Conservation (phyloP, 148 eudicot genomes). For the Suaeda aralocaspica region DNA sequence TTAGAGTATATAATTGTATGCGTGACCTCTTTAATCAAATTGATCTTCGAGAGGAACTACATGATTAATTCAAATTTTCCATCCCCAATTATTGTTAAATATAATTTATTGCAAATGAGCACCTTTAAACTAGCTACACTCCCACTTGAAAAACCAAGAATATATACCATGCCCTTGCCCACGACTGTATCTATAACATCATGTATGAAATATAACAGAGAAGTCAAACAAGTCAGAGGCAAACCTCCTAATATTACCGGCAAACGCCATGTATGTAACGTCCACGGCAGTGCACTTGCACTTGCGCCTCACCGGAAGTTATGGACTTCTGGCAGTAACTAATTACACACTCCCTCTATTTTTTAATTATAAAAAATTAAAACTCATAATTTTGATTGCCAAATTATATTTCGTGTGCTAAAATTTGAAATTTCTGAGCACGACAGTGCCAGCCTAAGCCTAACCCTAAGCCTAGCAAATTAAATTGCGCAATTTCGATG, state of each 20-base stretch:
- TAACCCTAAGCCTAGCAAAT: background rate
- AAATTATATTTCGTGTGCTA: no score
- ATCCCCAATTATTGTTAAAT: no score
- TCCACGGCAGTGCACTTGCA: slow-evolving; percentile 31
- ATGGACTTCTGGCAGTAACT: background rate
- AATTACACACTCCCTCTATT: background rate
- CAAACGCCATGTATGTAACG: slow-evolving; percentile 46
- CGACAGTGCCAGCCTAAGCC: slow-evolving; percentile 24
- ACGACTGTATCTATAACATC: no score
- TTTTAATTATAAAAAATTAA: background rate
- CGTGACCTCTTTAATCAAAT: no score
- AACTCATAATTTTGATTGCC: background rate
- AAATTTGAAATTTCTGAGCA: slow-evolving; percentile 14
- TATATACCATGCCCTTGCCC: no score
- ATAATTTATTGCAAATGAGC: background rate
- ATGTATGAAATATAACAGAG: background rate
- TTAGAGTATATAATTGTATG: no score
- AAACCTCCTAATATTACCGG: slow-evolving; percentile 41
- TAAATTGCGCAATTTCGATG: slow-evolving; percentile 26
- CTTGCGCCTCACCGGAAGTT: slow-evolving; percentile 30
- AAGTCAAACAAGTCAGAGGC: slow-evolving; percentile 33
- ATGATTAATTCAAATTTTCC: no score
- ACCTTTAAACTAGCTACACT: background rate
- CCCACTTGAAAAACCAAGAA: background rate
- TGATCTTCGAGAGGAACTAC: no score